Evolutionary conservation across 352 stramenopile species (phyloP).

Genomic region (Globisporangium parvum): DNA sequence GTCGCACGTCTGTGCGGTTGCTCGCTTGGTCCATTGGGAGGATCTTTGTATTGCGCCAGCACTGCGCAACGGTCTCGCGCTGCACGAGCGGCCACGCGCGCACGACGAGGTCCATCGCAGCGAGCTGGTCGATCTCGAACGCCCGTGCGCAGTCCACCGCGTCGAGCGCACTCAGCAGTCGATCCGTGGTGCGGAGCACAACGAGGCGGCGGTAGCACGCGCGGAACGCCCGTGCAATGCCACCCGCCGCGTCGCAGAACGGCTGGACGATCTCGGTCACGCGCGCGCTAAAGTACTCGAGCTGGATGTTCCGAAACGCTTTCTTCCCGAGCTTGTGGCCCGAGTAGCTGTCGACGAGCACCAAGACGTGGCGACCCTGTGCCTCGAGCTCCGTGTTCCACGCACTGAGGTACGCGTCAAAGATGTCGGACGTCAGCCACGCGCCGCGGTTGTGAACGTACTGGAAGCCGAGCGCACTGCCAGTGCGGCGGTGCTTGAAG

Average conservation of each 20-base stretch:
- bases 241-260: constrained; percentile 5
- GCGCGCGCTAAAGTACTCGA: constrained; percentile 10
- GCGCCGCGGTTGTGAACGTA: constrained; percentile 10
- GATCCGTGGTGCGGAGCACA: constrained; percentile 9
- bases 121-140: constrained; percentile 8
- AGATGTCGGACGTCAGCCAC: constrained; percentile 12
- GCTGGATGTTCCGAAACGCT: constrained; percentile 11
- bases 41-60: constrained; percentile 15
- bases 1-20: constrained; percentile 2
- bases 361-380: constrained; percentile 9
- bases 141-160: not conserved
- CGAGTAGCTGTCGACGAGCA: constrained; percentile 10
- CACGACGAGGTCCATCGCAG: constrained; percentile 12
- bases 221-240: constrained; percentile 17
- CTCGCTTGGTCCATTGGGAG: constrained; percentile 8
- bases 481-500: constrained; percentile 2
- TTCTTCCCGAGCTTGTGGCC: constrained; percentile 6
- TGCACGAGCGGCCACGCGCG: constrained; percentile 11
- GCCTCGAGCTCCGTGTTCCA: constrained; percentile 12
- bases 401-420: constrained; percentile 5
- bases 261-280: constrained; percentile 9
- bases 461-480: constrained; percentile 1
- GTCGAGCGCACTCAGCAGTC: constrained; percentile 1
- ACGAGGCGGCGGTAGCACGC: constrained; percentile 10
- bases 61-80: constrained; percentile 8